phyloP scores from a whole-genome alignment of 495 filamentous ascomycete genomes.

The Viridothelium virens region DNA sequence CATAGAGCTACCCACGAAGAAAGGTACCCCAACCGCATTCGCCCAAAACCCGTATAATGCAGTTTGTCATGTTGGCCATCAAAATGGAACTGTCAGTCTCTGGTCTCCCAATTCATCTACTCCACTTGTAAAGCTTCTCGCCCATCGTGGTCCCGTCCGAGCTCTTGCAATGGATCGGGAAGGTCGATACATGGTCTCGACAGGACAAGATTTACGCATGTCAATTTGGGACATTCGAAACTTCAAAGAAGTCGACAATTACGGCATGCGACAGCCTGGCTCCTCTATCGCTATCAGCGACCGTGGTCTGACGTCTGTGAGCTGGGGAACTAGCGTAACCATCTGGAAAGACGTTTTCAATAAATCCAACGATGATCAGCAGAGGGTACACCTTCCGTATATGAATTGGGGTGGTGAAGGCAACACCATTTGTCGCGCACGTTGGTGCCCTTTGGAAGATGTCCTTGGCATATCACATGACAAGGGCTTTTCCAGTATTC shows the following conservation, averaged over 20 bases:
- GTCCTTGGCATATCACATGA: slow-evolving; percentile 76
- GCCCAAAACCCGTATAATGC: slow-evolving; percentile 86
- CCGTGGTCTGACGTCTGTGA: slow-evolving; percentile 74
- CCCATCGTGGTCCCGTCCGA: slow-evolving; percentile 89
- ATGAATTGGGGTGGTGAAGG: slow-evolving; percentile 90
- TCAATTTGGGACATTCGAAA: slow-evolving; percentile 93
- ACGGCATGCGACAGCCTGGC: slow-evolving; percentile 81
- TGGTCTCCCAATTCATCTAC: slow-evolving; percentile 92
- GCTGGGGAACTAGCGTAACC: slow-evolving; percentile 83
- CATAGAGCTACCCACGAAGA: slow-evolving; percentile 70
- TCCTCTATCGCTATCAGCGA: slow-evolving; percentile 81
- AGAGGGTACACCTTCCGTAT: slow-evolving; percentile 81
- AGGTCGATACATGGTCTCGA: slow-evolving; percentile 91
- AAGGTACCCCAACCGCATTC: slow-evolving; percentile 76
- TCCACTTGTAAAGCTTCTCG: slow-evolving; percentile 84
- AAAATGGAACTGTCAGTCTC: slow-evolving; percentile 86
- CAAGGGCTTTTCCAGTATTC: slow-evolving; percentile 76
- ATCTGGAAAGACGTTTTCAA: slow-evolving; percentile 85
- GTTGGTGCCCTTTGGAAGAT: slow-evolving; percentile 95
- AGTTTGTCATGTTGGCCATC: slow-evolving; percentile 81
- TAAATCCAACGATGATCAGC: slow-evolving; percentile 54
- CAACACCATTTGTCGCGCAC: slow-evolving; percentile 66
- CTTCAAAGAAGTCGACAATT: slow-evolving; percentile 84
- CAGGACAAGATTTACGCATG: slow-evolving; percentile 87
- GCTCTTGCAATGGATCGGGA: slow-evolving; percentile 77